A percentile compares a stretch with the other conserved stretches of the same genome.
Evolutionary conservation across 176 grass and related monocot species (phyloP).

Genomic region (Metroxylon sagu): DNA sequence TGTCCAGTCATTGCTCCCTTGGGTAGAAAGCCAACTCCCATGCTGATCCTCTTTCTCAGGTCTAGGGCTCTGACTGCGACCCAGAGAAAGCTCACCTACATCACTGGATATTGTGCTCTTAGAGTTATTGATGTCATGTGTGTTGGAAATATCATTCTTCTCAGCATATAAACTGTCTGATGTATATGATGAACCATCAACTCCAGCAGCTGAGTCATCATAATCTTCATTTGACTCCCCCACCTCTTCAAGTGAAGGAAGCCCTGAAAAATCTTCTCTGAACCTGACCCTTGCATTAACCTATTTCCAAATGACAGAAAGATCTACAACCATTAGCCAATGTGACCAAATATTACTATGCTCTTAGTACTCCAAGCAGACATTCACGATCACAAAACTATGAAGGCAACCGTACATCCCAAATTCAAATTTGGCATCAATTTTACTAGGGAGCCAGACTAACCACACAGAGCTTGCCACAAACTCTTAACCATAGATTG

Average conservation of each 20-base stretch:
- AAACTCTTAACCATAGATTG: too few species aligned
- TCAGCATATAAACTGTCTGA: constrained; percentile 74
- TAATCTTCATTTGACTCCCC: constrained; percentile 76
- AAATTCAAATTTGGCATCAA: too few species aligned
- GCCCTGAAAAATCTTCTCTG: constrained; percentile 43
- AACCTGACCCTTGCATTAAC: constrained; percentile 56
- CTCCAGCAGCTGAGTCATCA: constrained; percentile 33
- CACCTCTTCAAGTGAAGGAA: constrained; percentile 49
- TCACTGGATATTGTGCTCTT: constrained; percentile 38
- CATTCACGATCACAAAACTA: too few species aligned
- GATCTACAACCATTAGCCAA: too few species aligned
- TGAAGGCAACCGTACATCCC: too few species aligned
- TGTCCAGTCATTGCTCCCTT: constrained; percentile 69
- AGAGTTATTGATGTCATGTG: constrained; percentile 47
- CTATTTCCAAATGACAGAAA: constrained; percentile 39
- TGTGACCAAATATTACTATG: too few species aligned
- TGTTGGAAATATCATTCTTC: constrained; percentile 60
- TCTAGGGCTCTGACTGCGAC: constrained; percentile 44
- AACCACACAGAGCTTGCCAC: too few species aligned
- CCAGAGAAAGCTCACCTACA: constrained; percentile 25
- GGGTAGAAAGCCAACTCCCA: constrained; percentile 51
- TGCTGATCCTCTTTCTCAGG: constrained; percentile 30
- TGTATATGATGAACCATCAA: constrained; percentile 51
- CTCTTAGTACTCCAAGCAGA: too few species aligned
- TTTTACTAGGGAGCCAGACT: too few species aligned